Conservation (phyloP, 805 yeast species). For the Yarrowia sp. region DNA sequence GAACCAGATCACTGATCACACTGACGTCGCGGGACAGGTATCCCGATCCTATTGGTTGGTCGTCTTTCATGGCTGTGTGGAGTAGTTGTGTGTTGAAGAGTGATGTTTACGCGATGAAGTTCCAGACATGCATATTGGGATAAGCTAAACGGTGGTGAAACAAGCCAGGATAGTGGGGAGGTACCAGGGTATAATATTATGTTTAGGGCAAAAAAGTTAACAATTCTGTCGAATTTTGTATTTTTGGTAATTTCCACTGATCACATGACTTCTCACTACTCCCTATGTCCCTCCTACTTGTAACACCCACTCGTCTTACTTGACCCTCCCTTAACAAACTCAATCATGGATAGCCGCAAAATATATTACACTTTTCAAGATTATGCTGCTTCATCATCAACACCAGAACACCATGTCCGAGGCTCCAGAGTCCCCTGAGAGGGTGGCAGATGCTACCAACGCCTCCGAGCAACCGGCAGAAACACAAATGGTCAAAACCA, state of each 20-base stretch:
- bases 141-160: neutral
- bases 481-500: neutral
- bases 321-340: neutral
- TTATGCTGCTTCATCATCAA: slow-evolving; percentile 1
- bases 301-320: too few relatives aligned
- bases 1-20: slow-evolving; percentile 8
- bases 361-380: neutral
- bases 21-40: slow-evolving; percentile 18
- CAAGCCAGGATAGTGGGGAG: neutral
- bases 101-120: neutral
- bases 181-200: too few relatives aligned
- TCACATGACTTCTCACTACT: too few relatives aligned
- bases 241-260: too few relatives aligned
- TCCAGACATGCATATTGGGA: neutral
- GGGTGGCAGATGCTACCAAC: neutral
- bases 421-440: neutral
- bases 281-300: too few relatives aligned
- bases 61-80: neutral
- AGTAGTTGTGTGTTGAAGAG: neutral
- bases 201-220: too few relatives aligned
- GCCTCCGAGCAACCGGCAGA: neutral
- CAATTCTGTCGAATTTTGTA: too few relatives aligned
- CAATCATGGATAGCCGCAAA: neutral
- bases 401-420: neutral
- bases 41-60: slow-evolving; percentile 17